A percentile compares a stretch with the other conserved stretches of the same genome.
Evolutionary conservation across 306 rosid genomes (phyloP).

Genomic region (Hylodesmum podocarpum): DNA sequence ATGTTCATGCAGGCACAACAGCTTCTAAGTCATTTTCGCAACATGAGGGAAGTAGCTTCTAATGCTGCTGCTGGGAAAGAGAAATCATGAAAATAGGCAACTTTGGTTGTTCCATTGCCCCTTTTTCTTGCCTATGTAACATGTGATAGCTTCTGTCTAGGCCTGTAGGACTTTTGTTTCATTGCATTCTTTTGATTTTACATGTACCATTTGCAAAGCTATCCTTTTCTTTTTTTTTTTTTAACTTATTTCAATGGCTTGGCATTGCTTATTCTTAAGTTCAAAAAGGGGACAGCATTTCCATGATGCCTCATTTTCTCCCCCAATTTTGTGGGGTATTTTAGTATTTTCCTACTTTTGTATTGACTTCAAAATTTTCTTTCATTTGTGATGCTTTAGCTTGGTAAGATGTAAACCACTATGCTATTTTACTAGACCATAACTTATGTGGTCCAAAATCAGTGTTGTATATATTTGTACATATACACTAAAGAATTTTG

Average conservation of each 20-base stretch:
- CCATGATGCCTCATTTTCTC: constrained; percentile 9
- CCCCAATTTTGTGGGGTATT: constrained; percentile 22
- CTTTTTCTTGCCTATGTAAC: constrained; percentile 11
- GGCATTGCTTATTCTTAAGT: constrained; percentile 25
- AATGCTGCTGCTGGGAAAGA: constrained; percentile 53
- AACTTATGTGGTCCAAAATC: constrained; percentile 8
- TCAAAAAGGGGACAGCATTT: constrained; percentile 27
- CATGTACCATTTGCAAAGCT: constrained; percentile 27
- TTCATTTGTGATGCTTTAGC: constrained; percentile 15
- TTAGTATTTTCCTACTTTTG: constrained; percentile 13
- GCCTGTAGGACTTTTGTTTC: constrained; percentile 29
- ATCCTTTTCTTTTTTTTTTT: too few species aligned
- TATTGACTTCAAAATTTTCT: background rate
- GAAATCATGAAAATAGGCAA: constrained; percentile 50
- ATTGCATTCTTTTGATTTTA: constrained; percentile 50
- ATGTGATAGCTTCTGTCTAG: constrained; percentile 10
- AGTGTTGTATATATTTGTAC: constrained; percentile 37
- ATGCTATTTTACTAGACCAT: constrained; percentile 12
- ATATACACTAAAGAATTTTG: constrained; percentile 29
- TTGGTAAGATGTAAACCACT: constrained; percentile 6
- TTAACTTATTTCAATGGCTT: constrained; percentile 17
- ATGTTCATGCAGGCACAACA: constrained; percentile 78
- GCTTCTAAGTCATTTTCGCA: constrained; percentile 90
- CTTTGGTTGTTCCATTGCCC: constrained; percentile 34
- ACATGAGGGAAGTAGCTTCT: constrained; percentile 61